Evolutionary conservation across 371 early-diverging fungal genomes (phyloP), one percentile per base, ranked within the genome.

Genomic region (Rhizopus microsporus): DNA sequence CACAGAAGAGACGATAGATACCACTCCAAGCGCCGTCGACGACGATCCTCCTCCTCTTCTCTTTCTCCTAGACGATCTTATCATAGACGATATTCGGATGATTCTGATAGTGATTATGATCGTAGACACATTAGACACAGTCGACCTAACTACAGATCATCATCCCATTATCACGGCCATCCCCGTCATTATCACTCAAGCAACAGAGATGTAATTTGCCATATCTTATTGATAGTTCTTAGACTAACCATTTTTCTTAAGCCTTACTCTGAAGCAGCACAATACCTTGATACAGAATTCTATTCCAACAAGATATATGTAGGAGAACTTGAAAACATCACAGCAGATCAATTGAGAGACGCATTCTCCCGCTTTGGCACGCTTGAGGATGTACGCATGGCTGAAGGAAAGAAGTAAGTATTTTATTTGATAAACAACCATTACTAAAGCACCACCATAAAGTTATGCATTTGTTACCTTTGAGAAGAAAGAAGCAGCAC

Each of bases 251-350:
- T 33, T 39, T 29, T 3, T n/a, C 10, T 31, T 17, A 65, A 80
- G 80, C 71, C 77, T 0, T 83, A 81, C 58, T 57, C 74, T 37
- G 77, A 74, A 5, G 84, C 84, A 29, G 81, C 77, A 49, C 73
- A 81, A 32, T 83, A 83, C 43, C 67, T 83, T 37, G 84, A 83
- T 53, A 83, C 81, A 5, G 84, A 81, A 15, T 83, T 83, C 43
- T 81, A 74, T 59, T 68, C 80, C 2, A 77, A 78, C 23, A 83
- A 83, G 57, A 71, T 83, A 3, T 83, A 83, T 53, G 72, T 83
- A 47, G 84, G 84, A 12, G 80, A 81, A 49, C 60, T 83, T 0
- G 75, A 74, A 32, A 56, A 66, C 55, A 68, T 81, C 34, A 51
- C 63, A 47, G 47, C 68, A 59, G 42, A 72, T 52, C 57, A 65